A percentile compares a stretch with the other conserved stretches of the same genome.
Conservation (phyloP, 2,329 filamentous ascomycete genomes). For the Penicillium sp. region DNA sequence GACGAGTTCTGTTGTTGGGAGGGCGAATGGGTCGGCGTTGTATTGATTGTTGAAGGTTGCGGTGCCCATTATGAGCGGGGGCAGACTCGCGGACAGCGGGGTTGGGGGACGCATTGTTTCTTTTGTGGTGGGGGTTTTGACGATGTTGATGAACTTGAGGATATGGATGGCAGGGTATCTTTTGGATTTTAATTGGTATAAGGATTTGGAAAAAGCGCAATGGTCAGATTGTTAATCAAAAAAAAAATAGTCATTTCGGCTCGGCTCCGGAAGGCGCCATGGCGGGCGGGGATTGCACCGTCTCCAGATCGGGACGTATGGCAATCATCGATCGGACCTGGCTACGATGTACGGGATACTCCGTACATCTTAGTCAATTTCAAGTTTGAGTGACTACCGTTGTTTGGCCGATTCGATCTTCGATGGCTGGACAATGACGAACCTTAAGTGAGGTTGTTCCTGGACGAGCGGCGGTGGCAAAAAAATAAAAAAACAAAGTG, state of each 20-base stretch:
- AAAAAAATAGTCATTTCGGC: constrained; percentile 12
- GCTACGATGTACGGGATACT: neutral
- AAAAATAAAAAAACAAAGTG: constrained; percentile 4
- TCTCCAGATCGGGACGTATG: constrained; percentile 4
- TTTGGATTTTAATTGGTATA: neutral
- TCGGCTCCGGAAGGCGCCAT: constrained; percentile 29
- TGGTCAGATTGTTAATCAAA: neutral
- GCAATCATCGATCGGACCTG: neutral
- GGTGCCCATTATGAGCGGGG: constrained; percentile 49
- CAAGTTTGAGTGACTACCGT: neutral
- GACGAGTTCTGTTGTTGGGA: constrained; percentile 48
- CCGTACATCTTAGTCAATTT: too few relatives aligned
- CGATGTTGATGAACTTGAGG: neutral
- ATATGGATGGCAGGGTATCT: neutral
- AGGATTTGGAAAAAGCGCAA: neutral
- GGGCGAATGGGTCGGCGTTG: constrained; percentile 49
- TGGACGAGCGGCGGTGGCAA: constrained; percentile 19
- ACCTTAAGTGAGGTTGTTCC: neutral
- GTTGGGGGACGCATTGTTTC: constrained; percentile 29
- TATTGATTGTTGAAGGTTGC: constrained; percentile 50
- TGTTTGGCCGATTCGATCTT: neutral
- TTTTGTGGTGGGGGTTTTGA: neutral
- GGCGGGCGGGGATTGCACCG: constrained; percentile 14
- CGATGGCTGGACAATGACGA: neutral
- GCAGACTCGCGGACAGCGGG: constrained; percentile 42